phyloP scores from a whole-genome alignment of 2,329 filamentous ascomycete genomes.

The Beauveria caledonica region DNA sequence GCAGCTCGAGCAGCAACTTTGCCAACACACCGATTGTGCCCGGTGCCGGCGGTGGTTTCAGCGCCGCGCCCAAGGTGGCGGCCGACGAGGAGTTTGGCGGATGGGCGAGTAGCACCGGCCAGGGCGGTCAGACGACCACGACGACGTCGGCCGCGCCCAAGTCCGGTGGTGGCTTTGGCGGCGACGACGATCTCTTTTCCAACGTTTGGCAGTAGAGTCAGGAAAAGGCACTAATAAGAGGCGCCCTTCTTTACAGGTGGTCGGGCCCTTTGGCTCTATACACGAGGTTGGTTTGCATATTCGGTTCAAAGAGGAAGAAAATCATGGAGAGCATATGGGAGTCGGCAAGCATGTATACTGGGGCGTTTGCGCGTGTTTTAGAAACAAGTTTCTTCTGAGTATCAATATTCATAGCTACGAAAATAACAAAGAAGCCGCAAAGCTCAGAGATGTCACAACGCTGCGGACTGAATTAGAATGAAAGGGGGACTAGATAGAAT shows the following conservation, averaged over 20 bases:
- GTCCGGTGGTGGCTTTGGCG: constrained; percentile 53
- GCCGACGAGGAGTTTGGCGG: constrained; percentile 95
- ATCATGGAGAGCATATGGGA: background rate
- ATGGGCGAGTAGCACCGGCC: constrained; percentile 67
- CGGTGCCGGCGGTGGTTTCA: constrained; percentile 57
- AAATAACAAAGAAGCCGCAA: background rate
- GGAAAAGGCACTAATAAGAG: background rate
- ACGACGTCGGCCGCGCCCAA: constrained; percentile 36
- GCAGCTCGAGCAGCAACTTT: constrained; percentile 37
- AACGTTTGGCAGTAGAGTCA: constrained; percentile 80
- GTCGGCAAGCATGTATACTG: constrained; percentile 10
- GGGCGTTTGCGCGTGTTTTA: constrained; percentile 4
- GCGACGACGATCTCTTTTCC: constrained; percentile 81
- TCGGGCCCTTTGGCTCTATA: background rate
- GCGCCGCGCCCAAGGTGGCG: constrained; percentile 58
- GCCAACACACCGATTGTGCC: constrained; percentile 53
- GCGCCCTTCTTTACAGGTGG: background rate
- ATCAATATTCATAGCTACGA: constrained; percentile 7
- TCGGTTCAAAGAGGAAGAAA: background rate
- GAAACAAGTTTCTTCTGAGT: background rate
- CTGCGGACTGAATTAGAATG: background rate
- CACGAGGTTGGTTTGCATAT: background rate
- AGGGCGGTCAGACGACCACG: constrained; percentile 23
- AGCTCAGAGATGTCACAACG: background rate
- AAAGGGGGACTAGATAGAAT: background rate